A percentile compares a stretch with the other conserved stretches of the same genome.
Conservation (phyloP, 2,329 filamentous ascomycete species). For the Penicillium sp. region DNA sequence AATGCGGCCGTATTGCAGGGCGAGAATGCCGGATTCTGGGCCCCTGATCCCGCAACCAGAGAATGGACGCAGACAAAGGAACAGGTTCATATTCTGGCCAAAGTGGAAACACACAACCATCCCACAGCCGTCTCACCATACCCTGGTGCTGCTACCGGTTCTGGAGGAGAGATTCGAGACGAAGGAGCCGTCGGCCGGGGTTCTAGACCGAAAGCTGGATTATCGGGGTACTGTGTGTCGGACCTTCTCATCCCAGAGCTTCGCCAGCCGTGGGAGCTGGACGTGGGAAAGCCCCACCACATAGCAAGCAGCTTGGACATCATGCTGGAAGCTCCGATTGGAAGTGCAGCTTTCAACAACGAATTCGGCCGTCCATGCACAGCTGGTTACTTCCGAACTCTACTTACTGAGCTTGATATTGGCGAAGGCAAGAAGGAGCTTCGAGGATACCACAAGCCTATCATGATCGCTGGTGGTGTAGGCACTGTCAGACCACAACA, state of each 20-base stretch:
- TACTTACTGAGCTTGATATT: slow-evolving; percentile 66
- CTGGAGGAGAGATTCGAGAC: slow-evolving; percentile 91
- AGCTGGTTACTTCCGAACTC: slow-evolving; percentile 84
- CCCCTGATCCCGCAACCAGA: slow-evolving; percentile 78
- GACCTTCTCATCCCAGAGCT: slow-evolving; percentile 85
- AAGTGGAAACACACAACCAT: slow-evolving; percentile 98
- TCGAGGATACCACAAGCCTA: slow-evolving; percentile 94
- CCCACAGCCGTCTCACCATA: slow-evolving; percentile 93
- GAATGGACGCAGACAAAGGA: slow-evolving; percentile 87
- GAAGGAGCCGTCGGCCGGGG: slow-evolving; percentile 92
- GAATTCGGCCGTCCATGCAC: slow-evolving; percentile 91
- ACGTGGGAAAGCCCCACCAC: slow-evolving; percentile 84
- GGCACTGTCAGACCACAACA: slow-evolving; percentile 88
- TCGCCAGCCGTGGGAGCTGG: slow-evolving; percentile 81
- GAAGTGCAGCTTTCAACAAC: slow-evolving; percentile 94
- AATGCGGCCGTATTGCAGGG: slow-evolving; percentile 91
- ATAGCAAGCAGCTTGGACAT: slow-evolving; percentile 94
- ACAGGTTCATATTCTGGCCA: slow-evolving; percentile 78
- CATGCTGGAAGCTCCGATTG: slow-evolving; percentile 95
- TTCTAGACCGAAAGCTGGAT: slow-evolving; percentile 86
- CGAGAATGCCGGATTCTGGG: slow-evolving; percentile 72
- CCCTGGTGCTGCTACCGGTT: slow-evolving; percentile 88
- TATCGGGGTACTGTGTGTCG: slow-evolving; percentile 91
- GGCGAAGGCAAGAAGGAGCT: slow-evolving; percentile 63
- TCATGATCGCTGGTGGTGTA: slow-evolving; percentile 95